Evolutionary conservation across 2,329 filamentous ascomycete species (phyloP).

Genomic region (Pseudogymnoascus sp.): DNA sequence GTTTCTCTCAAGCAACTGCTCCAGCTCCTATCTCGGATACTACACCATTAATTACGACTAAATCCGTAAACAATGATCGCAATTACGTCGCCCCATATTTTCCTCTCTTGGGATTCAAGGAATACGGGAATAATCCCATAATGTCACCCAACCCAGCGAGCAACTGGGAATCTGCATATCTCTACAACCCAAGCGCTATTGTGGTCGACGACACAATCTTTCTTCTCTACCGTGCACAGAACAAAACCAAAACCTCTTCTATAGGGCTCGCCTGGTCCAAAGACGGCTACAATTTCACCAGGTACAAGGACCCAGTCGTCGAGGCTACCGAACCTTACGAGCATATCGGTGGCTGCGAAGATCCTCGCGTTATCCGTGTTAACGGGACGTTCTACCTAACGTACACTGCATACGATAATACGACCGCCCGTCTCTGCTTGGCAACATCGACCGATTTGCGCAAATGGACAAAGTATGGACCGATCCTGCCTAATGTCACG

Average conservation of each 20-base stretch:
- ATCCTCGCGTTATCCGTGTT: constrained; percentile 30
- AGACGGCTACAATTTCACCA: constrained; percentile 30
- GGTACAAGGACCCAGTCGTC: constrained; percentile 27
- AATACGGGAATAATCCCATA: constrained; percentile 19
- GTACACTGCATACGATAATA: constrained; percentile 30
- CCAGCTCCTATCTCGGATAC: constrained; percentile 3
- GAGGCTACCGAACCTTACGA: constrained; percentile 29
- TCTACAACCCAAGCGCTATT: constrained; percentile 27
- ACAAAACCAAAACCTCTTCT: constrained; percentile 26
- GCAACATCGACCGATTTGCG: constrained; percentile 31
- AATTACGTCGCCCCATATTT: constrained; percentile 19
- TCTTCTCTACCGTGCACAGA: constrained; percentile 32
- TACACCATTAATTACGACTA: constrained; percentile 11
- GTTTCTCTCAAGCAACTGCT: background rate
- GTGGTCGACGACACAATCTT: constrained; percentile 27
- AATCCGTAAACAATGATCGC: constrained; percentile 14
- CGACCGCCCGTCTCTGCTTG: constrained; percentile 28
- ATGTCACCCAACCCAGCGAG: constrained; percentile 18
- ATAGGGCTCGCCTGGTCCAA: constrained; percentile 32
- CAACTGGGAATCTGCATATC: constrained; percentile 25
- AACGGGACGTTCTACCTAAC: constrained; percentile 33
- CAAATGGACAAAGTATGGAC: constrained; percentile 28
- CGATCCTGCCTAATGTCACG: constrained; percentile 23
- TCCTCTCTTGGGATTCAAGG: constrained; percentile 17
- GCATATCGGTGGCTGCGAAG: constrained; percentile 28